phyloP scores from a whole-genome alignment of 2,329 filamentous ascomycete species.

The Tolypocladium sp. region DNA sequence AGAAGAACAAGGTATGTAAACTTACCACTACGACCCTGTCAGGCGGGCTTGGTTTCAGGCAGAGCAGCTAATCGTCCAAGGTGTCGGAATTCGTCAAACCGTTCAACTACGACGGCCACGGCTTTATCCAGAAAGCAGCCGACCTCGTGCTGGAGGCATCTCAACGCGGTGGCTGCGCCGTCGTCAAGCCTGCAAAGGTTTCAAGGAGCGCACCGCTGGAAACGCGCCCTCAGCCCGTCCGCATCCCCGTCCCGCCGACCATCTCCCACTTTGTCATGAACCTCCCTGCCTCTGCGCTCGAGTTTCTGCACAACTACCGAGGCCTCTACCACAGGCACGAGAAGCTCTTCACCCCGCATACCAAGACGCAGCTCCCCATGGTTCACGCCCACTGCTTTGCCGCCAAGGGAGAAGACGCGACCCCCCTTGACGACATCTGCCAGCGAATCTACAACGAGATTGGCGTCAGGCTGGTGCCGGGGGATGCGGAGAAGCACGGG shows the following conservation, averaged over 20 bases:
- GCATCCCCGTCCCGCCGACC: constrained; percentile 54
- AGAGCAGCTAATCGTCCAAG: constrained; percentile 19
- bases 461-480: constrained; percentile 29
- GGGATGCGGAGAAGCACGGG: constrained; percentile 35
- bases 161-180: constrained; percentile 40
- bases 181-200: constrained; percentile 33
- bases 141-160: constrained; percentile 47
- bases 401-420: constrained; percentile 68
- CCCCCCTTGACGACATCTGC: constrained; percentile 43
- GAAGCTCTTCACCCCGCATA: constrained; percentile 52
- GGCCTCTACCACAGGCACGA: constrained; percentile 73
- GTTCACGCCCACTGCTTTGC: constrained; percentile 95
- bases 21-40: not conserved
- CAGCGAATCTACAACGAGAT: constrained; percentile 30
- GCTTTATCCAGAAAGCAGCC: constrained; percentile 67
- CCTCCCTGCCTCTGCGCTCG: constrained; percentile 79
- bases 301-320: constrained; percentile 59
- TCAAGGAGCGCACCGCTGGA: constrained; percentile 27
- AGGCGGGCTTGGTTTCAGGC: not conserved
- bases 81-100: constrained; percentile 62
- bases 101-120: constrained; percentile 73
- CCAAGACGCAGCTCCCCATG: constrained; percentile 57
- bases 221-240: constrained; percentile 25
- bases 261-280: constrained; percentile 99
- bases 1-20: constrained; percentile 63